phyloP scores from a whole-genome alignment of 148 eudicot genomes.

The Spergularia bocconei region DNA sequence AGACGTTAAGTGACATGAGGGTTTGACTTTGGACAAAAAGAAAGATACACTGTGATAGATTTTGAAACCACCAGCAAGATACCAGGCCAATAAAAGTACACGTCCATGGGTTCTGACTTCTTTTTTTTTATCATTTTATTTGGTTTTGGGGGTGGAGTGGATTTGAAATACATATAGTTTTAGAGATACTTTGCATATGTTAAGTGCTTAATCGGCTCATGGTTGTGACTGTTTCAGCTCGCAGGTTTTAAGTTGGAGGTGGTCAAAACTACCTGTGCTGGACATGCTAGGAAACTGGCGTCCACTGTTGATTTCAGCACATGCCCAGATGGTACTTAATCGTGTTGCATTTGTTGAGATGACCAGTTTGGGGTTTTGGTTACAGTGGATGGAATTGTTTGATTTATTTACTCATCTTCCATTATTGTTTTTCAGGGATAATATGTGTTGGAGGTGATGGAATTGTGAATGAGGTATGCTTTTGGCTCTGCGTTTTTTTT shows the following conservation, averaged over 20 bases:
- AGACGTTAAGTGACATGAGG: not conserved
- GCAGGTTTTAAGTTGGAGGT: constrained; percentile 96
- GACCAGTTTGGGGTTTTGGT: constrained; percentile 3
- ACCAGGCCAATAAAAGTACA: too few relatives aligned
- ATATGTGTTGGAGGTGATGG: constrained; percentile 99
- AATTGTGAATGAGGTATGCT: constrained; percentile 86
- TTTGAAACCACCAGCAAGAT: not conserved
- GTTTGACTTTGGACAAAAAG: not conserved
- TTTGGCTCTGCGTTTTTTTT: not conserved
- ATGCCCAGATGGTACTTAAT: constrained; percentile 86
- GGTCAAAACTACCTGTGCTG: constrained; percentile 88
- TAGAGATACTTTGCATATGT: not conserved
- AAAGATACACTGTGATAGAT: not conserved
- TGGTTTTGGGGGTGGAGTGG: not conserved
- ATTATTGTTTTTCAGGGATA: constrained; percentile 49
- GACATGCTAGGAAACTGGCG: constrained; percentile 91
- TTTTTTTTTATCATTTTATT: not conserved
- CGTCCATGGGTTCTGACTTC: too few relatives aligned
- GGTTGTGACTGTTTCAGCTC: constrained; percentile 58
- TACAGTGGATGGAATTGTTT: not conserved
- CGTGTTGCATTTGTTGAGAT: constrained; percentile 2
- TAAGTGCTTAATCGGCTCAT: constrained; percentile 21
- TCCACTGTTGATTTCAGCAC: constrained; percentile 86
- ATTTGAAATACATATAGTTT: not conserved
- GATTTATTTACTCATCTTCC: not conserved